phyloP scores from a whole-genome alignment of 495 filamentous ascomycete genomes.

The Aspergillus bridgeri region DNA sequence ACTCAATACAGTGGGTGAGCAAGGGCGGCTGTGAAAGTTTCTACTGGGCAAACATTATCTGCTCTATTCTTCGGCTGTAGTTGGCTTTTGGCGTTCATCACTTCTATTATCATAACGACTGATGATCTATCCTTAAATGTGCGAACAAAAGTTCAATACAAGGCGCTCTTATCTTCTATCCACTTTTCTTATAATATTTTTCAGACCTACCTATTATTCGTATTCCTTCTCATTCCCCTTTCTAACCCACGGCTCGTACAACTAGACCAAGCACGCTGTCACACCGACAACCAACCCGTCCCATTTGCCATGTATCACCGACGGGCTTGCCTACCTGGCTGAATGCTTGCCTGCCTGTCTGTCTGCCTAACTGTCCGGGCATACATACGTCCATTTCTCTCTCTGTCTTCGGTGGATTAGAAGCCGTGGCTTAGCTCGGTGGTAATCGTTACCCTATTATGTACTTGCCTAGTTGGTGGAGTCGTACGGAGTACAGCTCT shows the following conservation, averaged over 20 bases:
- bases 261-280: neutral
- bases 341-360: neutral
- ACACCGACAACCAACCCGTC: neutral
- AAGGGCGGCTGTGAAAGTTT: neutral
- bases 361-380: too few species aligned
- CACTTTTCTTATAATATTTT: too few species aligned
- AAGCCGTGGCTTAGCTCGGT: neutral
- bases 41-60: neutral
- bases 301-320: neutral
- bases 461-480: too few species aligned
- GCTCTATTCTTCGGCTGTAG: neutral
- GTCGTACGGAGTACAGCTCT: neutral
- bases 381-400: too few species aligned
- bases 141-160: neutral
- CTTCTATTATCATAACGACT: neutral
- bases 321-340: neutral
- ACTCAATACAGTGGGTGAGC: neutral
- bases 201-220: too few species aligned
- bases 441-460: neutral
- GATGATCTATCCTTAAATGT: neutral
- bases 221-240: too few species aligned
- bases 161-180: neutral
- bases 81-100: neutral
- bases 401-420: too few species aligned
- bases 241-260: neutral